Evolutionary conservation across 805 yeast species (phyloP).

Genomic region (Saccharomycopsis fodiens): DNA sequence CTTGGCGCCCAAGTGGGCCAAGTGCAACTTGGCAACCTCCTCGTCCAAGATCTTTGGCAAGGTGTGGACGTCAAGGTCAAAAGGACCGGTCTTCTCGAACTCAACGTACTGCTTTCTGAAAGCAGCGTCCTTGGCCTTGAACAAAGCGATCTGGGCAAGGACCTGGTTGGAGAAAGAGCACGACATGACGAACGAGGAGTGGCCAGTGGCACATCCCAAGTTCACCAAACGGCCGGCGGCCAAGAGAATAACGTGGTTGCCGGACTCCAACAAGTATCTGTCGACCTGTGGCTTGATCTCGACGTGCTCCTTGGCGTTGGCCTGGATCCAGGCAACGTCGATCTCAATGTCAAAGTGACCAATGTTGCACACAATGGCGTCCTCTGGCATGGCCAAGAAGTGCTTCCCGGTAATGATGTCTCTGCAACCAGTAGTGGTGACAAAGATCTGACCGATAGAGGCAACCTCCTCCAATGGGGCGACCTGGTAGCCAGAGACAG

Average conservation of each 20-base stretch:
- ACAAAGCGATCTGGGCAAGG: conserved; percentile 95
- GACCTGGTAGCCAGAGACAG: conserved; percentile 98
- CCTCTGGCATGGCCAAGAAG: conserved; percentile 93
- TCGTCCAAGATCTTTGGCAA: conserved; percentile 98
- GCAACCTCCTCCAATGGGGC: conserved; percentile 93
- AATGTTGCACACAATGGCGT: conserved; percentile 98
- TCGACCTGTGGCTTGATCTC: conserved; percentile 99
- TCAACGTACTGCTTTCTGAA: conserved; percentile 81
- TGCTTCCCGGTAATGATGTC: conserved; percentile 89
- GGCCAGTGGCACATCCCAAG: conserved; percentile 99
- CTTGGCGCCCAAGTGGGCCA: conserved; percentile 87
- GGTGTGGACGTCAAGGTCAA: conserved; percentile 86
- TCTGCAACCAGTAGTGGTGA: conserved; percentile 99
- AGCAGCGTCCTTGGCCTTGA: conserved; percentile 73
- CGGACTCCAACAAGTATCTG: conserved; percentile 83
- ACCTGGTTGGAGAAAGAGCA: conserved; percentile 99
- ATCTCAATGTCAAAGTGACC: conserved; percentile 99
- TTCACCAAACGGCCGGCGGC: conserved; percentile 99
- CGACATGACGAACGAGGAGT: conserved; percentile 97
- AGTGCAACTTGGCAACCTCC: conserved; percentile 96
- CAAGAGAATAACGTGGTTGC: conserved; percentile 89
- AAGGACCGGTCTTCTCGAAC: conserved; percentile 88
- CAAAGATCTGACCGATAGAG: conserved; percentile 89
- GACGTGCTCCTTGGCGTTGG: conserved; percentile 85
- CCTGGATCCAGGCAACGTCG: conserved; percentile 98